Conservation (phyloP, 306 rosid species). For the Nissolia schottii region DNA sequence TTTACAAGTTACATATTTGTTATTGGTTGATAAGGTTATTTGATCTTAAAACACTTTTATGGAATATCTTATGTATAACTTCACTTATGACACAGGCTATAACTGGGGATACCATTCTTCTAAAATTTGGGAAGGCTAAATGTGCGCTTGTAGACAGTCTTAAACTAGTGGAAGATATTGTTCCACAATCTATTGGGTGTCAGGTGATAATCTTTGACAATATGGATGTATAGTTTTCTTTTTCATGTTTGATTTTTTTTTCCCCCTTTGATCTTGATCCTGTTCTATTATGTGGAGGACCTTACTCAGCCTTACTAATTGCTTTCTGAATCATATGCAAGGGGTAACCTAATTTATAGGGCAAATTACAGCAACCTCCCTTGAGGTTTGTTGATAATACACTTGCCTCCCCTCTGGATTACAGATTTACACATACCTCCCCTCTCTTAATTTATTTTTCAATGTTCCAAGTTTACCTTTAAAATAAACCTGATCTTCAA, state of each 20-base stretch:
- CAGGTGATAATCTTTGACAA: conserved; percentile 41
- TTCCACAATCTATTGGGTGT: conserved; percentile 68
- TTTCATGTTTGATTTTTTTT: not conserved
- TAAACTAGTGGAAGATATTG: conserved; percentile 72
- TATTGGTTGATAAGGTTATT: not conserved
- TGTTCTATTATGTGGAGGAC: conserved; percentile 11
- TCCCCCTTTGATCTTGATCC: not conserved
- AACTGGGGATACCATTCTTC: conserved; percentile 77
- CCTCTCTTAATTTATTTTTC: too few relatives aligned
- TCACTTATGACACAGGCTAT: conserved; percentile 52
- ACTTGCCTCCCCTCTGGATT: too few relatives aligned
- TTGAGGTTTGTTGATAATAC: too few relatives aligned
- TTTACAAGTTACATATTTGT: not conserved
- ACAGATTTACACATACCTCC: too few relatives aligned
- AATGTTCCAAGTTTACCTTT: too few relatives aligned
- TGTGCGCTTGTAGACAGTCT: conserved; percentile 69
- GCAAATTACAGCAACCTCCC: too few relatives aligned
- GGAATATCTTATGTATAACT: not conserved
- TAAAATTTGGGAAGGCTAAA: conserved; percentile 71
- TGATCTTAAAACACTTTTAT: not conserved
- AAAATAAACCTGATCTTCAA: too few relatives aligned
- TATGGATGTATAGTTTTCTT: not conserved
- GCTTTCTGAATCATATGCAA: not conserved
- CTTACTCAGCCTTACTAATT: not conserved
- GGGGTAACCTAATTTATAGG: not conserved